phyloP scores from a whole-genome alignment of 2,329 filamentous ascomycete genomes.

The Cadophora gregata region DNA sequence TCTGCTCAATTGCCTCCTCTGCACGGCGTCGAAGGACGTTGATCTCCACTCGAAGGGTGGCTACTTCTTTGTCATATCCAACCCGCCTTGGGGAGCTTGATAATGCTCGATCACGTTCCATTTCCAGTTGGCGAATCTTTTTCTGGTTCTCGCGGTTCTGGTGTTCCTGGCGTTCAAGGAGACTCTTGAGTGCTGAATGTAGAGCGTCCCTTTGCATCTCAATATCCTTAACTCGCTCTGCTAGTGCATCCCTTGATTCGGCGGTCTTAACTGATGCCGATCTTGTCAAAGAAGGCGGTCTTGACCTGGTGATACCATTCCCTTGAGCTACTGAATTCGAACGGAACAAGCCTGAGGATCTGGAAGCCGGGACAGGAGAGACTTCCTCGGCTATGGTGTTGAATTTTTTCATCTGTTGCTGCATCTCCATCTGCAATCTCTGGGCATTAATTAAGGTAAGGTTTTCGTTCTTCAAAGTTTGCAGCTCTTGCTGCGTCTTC shows the following conservation, averaged over 20 bases:
- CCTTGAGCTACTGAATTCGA: slow-evolving; percentile 68
- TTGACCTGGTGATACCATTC: slow-evolving; percentile 31
- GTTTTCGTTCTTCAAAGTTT: slow-evolving; percentile 72
- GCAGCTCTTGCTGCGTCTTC: slow-evolving; percentile 86
- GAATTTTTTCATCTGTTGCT: slow-evolving; percentile 55
- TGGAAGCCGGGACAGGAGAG: slow-evolving; percentile 32
- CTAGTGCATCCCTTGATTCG: slow-evolving; percentile 67
- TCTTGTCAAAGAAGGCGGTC: slow-evolving; percentile 57
- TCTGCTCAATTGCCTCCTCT: slow-evolving; percentile 92
- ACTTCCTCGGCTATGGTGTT: slow-evolving; percentile 67
- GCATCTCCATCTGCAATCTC: slow-evolving; percentile 54
- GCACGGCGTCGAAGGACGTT: slow-evolving; percentile 83
- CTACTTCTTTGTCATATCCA: slow-evolving; percentile 85
- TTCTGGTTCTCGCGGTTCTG: slow-evolving; percentile 86
- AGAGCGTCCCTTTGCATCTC: slow-evolving; percentile 93
- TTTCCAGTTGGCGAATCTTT: slow-evolving; percentile 76
- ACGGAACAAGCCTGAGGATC: slow-evolving; percentile 56
- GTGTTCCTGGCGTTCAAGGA: slow-evolving; percentile 84
- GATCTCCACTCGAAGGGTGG: slow-evolving; percentile 81
- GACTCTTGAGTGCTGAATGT: slow-evolving; percentile 82
- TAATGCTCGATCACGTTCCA: slow-evolving; percentile 77
- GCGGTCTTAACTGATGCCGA: slow-evolving; percentile 57
- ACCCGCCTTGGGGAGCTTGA: slow-evolving; percentile 72
- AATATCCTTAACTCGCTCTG: slow-evolving; percentile 87
- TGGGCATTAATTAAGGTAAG: slow-evolving; percentile 53